Percentiles rank a stretch among this genome's conserved stretches.
These are phyloP conservation scores for Phytomonas sp. DNA, from an alignment of 208 protist species.

Conservation along the genomic window DNA sequence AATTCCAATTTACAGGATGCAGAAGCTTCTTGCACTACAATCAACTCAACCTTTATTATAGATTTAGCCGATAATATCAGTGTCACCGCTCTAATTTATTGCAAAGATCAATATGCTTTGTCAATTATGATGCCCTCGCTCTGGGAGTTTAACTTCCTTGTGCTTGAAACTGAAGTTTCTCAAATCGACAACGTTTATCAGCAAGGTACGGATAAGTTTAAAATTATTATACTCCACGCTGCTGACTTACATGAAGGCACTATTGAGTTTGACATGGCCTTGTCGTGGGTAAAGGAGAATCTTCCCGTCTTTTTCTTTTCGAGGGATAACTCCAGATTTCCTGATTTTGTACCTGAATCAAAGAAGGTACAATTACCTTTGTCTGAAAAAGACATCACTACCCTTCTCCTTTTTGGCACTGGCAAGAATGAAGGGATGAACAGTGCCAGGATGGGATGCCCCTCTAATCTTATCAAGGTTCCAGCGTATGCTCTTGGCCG, in stretches of 20 bases:
- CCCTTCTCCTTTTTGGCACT: conserved; percentile 35
- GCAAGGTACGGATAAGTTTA: conserved; percentile 41
- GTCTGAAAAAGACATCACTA: conserved; percentile 24
- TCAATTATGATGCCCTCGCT: conserved; percentile 25
- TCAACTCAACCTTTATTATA: neutral
- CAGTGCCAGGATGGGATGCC: conserved; percentile 10
- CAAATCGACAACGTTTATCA: conserved; percentile 35
- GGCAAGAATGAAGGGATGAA: conserved; percentile 37
- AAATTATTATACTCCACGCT: conserved; percentile 57
- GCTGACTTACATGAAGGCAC: conserved; percentile 30
- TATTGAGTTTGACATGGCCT: conserved; percentile 19
- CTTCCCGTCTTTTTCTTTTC: conserved; percentile 65
- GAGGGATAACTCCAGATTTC: conserved; percentile 13
- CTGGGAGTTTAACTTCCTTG: conserved; percentile 53
- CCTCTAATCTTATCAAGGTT: conserved; percentile 29
- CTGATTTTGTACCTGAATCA: conserved; percentile 19
- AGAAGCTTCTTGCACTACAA: conserved; percentile 2
- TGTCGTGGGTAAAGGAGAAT: conserved; percentile 33
- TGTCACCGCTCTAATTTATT: conserved; percentile 58
- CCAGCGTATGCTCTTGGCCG: conserved; percentile 67
- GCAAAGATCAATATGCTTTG: conserved; percentile 16
- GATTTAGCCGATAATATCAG: conserved; percentile 28
- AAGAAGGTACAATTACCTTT: conserved; percentile 40
- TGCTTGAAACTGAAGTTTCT: conserved; percentile 26
- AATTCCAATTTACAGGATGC: neutral